A percentile compares a stretch with the other conserved stretches of the same genome.
Evolutionary conservation across 2,329 filamentous ascomycete genomes (phyloP).

Genomic region (Massarina eburnea): DNA sequence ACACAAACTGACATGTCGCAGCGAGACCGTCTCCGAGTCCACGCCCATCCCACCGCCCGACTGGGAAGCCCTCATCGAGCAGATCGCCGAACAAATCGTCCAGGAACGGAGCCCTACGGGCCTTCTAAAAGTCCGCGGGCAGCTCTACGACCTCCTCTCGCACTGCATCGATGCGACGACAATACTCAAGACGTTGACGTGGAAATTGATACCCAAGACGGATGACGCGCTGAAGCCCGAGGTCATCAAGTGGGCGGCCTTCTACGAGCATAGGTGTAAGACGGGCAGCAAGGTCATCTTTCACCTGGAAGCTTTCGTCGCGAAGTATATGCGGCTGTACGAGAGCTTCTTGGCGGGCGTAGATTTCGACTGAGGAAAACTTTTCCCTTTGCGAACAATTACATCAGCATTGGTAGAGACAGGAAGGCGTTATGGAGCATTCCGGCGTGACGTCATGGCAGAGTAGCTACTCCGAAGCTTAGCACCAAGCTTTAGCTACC

Average conservation of each 20-base stretch:
- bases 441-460: slow-evolving; percentile 2
- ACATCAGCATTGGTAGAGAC: too few species aligned
- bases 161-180: slow-evolving; percentile 96
- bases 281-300: slow-evolving; percentile 95
- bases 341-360: slow-evolving; percentile 80
- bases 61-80: slow-evolving; percentile 88
- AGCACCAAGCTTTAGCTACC: background rate
- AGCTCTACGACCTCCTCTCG: slow-evolving; percentile 95
- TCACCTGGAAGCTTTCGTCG: slow-evolving; percentile 96
- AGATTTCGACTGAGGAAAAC: slow-evolving; percentile 46
- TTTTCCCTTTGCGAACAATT: background rate
- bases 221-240: slow-evolving; percentile 90
- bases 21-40: slow-evolving; percentile 84
- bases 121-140: slow-evolving; percentile 83
- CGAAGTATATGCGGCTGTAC: slow-evolving; percentile 95
- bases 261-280: slow-evolving; percentile 94
- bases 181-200: slow-evolving; percentile 91
- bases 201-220: slow-evolving; percentile 83
- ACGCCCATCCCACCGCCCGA: slow-evolving; percentile 93
- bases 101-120: slow-evolving; percentile 88
- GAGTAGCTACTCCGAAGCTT: slow-evolving; percentile 2
- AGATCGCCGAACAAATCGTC: slow-evolving; percentile 91
- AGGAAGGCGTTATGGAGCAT: slow-evolving; percentile 18
- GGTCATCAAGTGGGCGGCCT: slow-evolving; percentile 92
- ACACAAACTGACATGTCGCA: slow-evolving; percentile 43